Evolutionary conservation across 257 asterid species (phyloP).

Genomic region (Linaria vulgaris): DNA sequence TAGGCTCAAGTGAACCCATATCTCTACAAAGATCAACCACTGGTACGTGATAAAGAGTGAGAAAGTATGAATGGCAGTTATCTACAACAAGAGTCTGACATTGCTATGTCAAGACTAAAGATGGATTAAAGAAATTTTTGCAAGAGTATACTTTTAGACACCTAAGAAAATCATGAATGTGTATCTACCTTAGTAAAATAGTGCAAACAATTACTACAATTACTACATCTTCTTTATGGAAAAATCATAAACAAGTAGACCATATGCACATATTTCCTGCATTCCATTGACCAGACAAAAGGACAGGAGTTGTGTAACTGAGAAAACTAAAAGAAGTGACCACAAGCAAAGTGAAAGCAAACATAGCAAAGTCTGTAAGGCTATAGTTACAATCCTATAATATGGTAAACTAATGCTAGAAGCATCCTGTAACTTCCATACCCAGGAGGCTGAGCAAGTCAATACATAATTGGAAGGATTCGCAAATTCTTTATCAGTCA

Average conservation of each 20-base stretch:
- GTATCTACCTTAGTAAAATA: not conserved
- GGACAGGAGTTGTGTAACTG: not conserved
- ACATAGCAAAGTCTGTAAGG: not conserved
- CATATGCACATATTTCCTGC: not conserved
- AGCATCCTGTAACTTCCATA: not conserved
- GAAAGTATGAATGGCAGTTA: not conserved
- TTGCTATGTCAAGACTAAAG: not conserved
- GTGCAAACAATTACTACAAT: not conserved
- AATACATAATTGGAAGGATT: not conserved
- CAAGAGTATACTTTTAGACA: not conserved
- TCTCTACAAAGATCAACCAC: not conserved
- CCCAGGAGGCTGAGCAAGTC: not conserved
- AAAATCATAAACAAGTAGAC: not conserved
- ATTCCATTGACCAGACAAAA: not conserved
- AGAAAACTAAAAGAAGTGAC: not conserved
- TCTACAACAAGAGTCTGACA: not conserved
- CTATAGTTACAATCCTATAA: not conserved
- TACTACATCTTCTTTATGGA: not conserved
- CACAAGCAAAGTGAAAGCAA: not conserved
- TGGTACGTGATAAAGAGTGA: not conserved
- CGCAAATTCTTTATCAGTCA: not conserved
- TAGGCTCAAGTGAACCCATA: not conserved
- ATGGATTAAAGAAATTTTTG: not conserved
- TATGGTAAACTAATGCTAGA: not conserved
- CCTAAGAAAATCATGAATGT: not conserved